A percentile compares a stretch with the other conserved stretches of the same genome.
phyloP scores from a whole-genome alignment of 78 protist genomes.

The slime mould (Dictyostelium discoideum) region dicty_2.7 NC_007090.3:1844501-1845000 shows the following conservation, averaged over 20 bases:
- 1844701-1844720: slow-evolving; percentile 37
- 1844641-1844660: slow-evolving; percentile 69
- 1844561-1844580: slow-evolving; percentile 49
- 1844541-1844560: slow-evolving; percentile 6
- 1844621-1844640: slow-evolving; percentile 69
- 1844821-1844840: slow-evolving; percentile 61
- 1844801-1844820: slow-evolving; percentile 77
- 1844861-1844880: slow-evolving; percentile 58
- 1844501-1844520: slow-evolving; percentile 56
- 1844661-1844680: slow-evolving; percentile 12
- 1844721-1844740: slow-evolving; percentile 75
- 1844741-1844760: slow-evolving; percentile 43
- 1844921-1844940: not conserved
- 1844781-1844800: slow-evolving; percentile 34
- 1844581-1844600: slow-evolving; percentile 77
- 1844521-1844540: slow-evolving; percentile 33
- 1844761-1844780: slow-evolving; percentile 47
- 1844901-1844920: slow-evolving; percentile 22
- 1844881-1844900: slow-evolving; percentile 65
- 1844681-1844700: slow-evolving; percentile 16
- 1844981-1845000: slow-evolving; percentile 51
- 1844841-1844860: not conserved
- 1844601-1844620: slow-evolving; percentile 66
- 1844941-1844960: slow-evolving; percentile 29
- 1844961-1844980: slow-evolving; percentile 46